Base-by-base conservation (phyloP, 176 grass and related monocot genomes). In the Canna indica region DNA sequence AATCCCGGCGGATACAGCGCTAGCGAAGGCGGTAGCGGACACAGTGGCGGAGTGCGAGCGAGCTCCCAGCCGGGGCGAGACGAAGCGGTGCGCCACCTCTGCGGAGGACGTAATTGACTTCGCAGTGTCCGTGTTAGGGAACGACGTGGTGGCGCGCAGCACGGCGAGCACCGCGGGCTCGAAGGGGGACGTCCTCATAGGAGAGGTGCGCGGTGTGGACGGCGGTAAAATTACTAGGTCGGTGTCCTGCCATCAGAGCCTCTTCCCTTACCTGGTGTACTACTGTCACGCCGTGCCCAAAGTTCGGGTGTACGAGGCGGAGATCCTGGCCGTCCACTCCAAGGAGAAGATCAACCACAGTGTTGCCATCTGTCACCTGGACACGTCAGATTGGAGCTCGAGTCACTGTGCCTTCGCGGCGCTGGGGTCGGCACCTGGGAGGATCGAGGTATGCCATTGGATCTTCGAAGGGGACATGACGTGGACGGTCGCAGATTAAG, bases 71-170 rank as follows among this genome's bases (percentile, higher is more conserved):
- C 65, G 36, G 3, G 36, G 38, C 28, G 65, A 68, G 38, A 68
- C 36, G 65, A 68, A 68, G 65, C 7, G 65, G 8, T 68, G 65
- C 38, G 65, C 38, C n/a, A 45, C 65, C 9, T 68, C 65, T 5
- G 38, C 65, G 22, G 38, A 68, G 65, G 65, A 68, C 65, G 38
- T 68, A 22, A 68, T 68, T 22, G 65, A 68, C 65, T 68, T 68
- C 65, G 65, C 38, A 1, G 65, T 68, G 36, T 41, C 65, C 10
- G 65, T 68, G n/a, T 36, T 45, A 20, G 65, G 36, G 5, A 45
- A 22, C 65, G 36, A 45, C 20, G 38, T 44, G 20, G 59, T 62
- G 65, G 36, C 16, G 65, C 36, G 65, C 7, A 68, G 38, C 65
- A 68, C 59, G 1, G 28, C 26, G 59, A 62, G 26, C 59, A 32